Base-by-base conservation (phyloP, 169 alveolate genomes). In the Cardiosporidium cionae region DNA sequence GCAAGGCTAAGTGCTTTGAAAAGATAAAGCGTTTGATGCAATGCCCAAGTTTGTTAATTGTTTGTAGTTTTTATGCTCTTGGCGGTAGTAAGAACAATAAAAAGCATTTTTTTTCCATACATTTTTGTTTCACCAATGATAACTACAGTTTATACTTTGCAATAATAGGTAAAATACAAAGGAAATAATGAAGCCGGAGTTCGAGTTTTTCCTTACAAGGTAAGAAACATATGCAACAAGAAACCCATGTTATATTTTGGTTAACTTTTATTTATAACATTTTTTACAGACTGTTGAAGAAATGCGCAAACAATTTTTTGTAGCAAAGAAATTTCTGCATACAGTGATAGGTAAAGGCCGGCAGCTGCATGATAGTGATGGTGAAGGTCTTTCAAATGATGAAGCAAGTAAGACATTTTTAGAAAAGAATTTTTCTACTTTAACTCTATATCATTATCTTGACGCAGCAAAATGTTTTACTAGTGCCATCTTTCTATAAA, bases 301-400 rank as follows among this genome's bases (percentile, higher is more conserved):
- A 27, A 77, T 77, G 83, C 34, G 34, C 37, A 6, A 32, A 33
- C 77, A 69, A 53, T 77, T 77, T 16, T 53, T 32, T 34, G 66
- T 64, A 16, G 83, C 83, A 2, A 32, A 75, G 25, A 52, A 65
- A 32, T 77, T 77, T 27, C 78, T 77, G 53, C 53, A 75, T 37
- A 74, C 66, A 37, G 83, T 77, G 31, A 77, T 77, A 25, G 77
- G 65, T 32, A 77, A 77, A 65, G 83, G 83, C 32, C 72, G 83
- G 64, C 83, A 77, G 29, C 63, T 77, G 22, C 83, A 77, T 35
- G 83, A 77, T 54, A 77, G 83, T 68, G 83, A 77, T 32, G 83
- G 83, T 7, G 83, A 77, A 44, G 83, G 83, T 16, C 74, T 77
- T n/a, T 77, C 83, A 0, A 75, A 77, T 25, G 83, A 69, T 29